Base-by-base conservation (phyloP, 176 grass and related monocot genomes). In the Melocanna baccifera region DNA sequence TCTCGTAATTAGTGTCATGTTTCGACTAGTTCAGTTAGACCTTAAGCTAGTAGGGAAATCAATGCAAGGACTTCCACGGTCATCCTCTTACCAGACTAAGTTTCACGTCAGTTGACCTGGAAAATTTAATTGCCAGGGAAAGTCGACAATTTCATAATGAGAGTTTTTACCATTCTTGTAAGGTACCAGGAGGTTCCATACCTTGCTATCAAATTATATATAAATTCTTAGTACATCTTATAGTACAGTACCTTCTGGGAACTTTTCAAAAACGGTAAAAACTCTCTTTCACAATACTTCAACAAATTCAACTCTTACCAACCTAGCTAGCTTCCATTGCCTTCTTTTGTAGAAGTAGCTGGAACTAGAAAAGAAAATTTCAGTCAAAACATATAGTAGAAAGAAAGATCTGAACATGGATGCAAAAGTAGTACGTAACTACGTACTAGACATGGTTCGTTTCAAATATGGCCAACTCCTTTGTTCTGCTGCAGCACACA, bases 391-490 rank as follows among this genome's bases (percentile, higher is more conserved):
- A 53, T 53, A 16, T 13, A 52, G 48, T 52, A 52, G 9, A 15
- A 4, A 51, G 5, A 28, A 18, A 52, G 18, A 45, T 12, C 8
- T 52, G 29, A 12, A 52, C 12, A 47, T 67, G 7, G 77, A 80
- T 22, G 29, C 29, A 67, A 37, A 67, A 63, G 28, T 48, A 36
- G 61, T 20, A 30, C 7, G 28, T 2, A 4, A 52, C 29, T 40
- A 6, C 50, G 57, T 72, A 32, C 32, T 19, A 62, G 57, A 45
- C 19, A 77, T 26, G 43, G 23, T 7, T 51, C 23, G 34, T 55
- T 78, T 82, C 71, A 82, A 86, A 77, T 86, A 90, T 86, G 88
- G 78, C 45, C 56, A 78, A 57, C 78, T 90, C 72, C 71, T 56
- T 71, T 71, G 71, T 63, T 86, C 5, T 75, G 19, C 50, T 62